Percentiles rank a stretch among this genome's conserved stretches.
Conservation (phyloP, 805 yeast species). For the Candida boleticola region DNA sequence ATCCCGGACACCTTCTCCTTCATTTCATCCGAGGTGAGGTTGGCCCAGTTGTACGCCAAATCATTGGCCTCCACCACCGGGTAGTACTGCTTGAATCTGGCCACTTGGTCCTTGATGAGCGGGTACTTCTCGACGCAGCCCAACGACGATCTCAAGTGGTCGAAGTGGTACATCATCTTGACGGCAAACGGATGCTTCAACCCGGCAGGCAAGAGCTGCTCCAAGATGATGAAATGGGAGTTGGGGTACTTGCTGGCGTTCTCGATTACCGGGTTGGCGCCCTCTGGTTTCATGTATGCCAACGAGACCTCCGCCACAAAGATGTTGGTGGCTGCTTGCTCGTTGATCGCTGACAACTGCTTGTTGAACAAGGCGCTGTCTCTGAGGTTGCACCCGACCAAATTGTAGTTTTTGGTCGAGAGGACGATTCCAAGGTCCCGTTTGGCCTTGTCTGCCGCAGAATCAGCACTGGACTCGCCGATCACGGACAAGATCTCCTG, state of each 20-base stretch:
- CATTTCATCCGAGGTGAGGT: conserved; percentile 34
- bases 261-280: conserved; percentile 60
- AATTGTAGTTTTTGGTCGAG: conserved; percentile 45
- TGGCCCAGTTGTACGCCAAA: conserved; percentile 57
- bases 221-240: conserved; percentile 64
- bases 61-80: conserved; percentile 49
- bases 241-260: conserved; percentile 45
- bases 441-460: no score
- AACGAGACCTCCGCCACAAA: conserved; percentile 82
- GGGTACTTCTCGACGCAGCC: conserved; percentile 62
- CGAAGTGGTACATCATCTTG: conserved; percentile 73
- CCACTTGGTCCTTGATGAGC: conserved; percentile 44
- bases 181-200: conserved; percentile 63
- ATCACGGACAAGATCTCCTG: conserved; percentile 46
- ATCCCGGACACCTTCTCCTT: conserved; percentile 44
- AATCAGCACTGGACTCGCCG: conserved; percentile 24
- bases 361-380: conserved; percentile 36
- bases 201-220: conserved; percentile 70
- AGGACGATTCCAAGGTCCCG: conserved; percentile 26
- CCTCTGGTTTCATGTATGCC: conserved; percentile 70
- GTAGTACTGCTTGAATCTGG: conserved; percentile 53
- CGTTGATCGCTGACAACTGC: conserved; percentile 20
- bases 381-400: conserved; percentile 68
- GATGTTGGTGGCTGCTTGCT: conserved; percentile 39
- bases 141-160: conserved; percentile 62